These are phyloP conservation scores for Solanum pimpinellifolium DNA, from an alignment of 257 asterid genomes.

Conservation along the genomic window DNA sequence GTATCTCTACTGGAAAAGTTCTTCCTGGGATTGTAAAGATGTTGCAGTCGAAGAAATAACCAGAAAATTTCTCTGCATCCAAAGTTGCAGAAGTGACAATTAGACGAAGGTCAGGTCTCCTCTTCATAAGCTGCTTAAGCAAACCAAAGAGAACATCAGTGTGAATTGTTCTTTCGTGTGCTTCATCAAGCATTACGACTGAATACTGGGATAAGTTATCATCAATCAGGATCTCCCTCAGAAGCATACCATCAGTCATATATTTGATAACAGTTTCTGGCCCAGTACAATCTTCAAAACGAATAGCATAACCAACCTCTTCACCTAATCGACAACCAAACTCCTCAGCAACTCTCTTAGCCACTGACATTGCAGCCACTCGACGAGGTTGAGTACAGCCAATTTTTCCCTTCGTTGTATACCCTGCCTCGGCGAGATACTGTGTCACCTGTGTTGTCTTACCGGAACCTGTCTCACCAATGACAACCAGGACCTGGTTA, in stretches of 20 bases:
- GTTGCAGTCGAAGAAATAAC: constrained; percentile 85
- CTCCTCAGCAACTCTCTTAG: constrained; percentile 96
- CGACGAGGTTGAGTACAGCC: constrained; percentile 98
- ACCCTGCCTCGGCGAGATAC: constrained; percentile 93
- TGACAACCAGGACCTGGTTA: constrained; percentile 84
- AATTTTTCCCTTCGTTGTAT: constrained; percentile 78
- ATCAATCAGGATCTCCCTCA: constrained; percentile 84
- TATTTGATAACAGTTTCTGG: constrained; percentile 93
- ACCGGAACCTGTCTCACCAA: constrained; percentile 98
- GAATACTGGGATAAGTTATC: constrained; percentile 80
- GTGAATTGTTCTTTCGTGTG: constrained; percentile 82
- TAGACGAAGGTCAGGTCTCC: constrained; percentile 84
- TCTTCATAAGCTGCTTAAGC: constrained; percentile 58
- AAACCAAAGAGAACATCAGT: constrained; percentile 86
- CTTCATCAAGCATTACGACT: constrained; percentile 91
- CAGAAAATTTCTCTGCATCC: constrained; percentile 94
- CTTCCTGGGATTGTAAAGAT: constrained; percentile 95
- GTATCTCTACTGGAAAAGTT: constrained; percentile 86
- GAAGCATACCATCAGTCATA: constrained; percentile 97
- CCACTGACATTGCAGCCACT: constrained; percentile 98
- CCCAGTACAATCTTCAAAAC: constrained; percentile 94
- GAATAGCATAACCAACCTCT: constrained; percentile 92
- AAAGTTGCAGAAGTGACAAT: constrained; percentile 91
- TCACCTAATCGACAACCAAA: constrained; percentile 93
- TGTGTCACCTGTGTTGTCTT: constrained; percentile 94